These are phyloP conservation scores for Suillus plorans DNA, from an alignment of 768 basidiomycete species.

Conservation along the genomic window DNA sequence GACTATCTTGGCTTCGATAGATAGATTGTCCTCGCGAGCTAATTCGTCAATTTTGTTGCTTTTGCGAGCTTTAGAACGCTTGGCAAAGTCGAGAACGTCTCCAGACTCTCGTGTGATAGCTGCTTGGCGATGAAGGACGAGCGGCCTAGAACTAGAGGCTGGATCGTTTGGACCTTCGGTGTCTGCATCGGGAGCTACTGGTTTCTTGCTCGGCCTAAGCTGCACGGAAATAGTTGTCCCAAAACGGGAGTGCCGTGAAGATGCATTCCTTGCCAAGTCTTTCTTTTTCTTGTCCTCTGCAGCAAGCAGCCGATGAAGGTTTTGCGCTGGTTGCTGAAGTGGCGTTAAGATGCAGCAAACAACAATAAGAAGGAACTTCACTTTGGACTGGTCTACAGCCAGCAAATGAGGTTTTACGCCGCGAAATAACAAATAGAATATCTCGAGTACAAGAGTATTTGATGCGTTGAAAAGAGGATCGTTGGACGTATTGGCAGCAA, in stretches of 20 bases:
- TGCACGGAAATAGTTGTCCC: constrained; percentile 91
- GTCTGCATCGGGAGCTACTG: constrained; percentile 17
- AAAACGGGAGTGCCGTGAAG: constrained; percentile 92
- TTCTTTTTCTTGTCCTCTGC: constrained; percentile 68
- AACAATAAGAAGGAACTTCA: constrained; percentile 24
- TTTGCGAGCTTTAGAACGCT: constrained; percentile 60
- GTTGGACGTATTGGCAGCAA: constrained; percentile 73
- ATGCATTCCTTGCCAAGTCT: constrained; percentile 50
- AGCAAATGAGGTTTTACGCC: constrained; percentile 67
- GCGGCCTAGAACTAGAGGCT: constrained; percentile 42
- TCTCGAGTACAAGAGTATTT: constrained; percentile 92
- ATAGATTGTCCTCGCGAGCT: constrained; percentile 64
- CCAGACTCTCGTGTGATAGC: constrained; percentile 71
- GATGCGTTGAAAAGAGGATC: constrained; percentile 82
- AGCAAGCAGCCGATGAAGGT: constrained; percentile 74
- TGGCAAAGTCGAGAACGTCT: constrained; percentile 68
- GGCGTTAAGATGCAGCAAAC: constrained; percentile 15
- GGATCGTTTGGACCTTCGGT: constrained; percentile 12
- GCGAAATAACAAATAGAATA: constrained; percentile 87
- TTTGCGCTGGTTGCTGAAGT: constrained; percentile 62
- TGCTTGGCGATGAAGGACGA: constrained; percentile 84
- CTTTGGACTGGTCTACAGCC: constrained; percentile 63
- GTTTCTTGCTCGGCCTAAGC: constrained; percentile 57
- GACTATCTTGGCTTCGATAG: constrained; percentile 57
- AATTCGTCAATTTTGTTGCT: constrained; percentile 66